A percentile compares a stretch with the other conserved stretches of the same genome.
Evolutionary conservation across 2,329 filamentous ascomycete genomes (phyloP).

Genomic region (Tricladium varicosporioides): DNA sequence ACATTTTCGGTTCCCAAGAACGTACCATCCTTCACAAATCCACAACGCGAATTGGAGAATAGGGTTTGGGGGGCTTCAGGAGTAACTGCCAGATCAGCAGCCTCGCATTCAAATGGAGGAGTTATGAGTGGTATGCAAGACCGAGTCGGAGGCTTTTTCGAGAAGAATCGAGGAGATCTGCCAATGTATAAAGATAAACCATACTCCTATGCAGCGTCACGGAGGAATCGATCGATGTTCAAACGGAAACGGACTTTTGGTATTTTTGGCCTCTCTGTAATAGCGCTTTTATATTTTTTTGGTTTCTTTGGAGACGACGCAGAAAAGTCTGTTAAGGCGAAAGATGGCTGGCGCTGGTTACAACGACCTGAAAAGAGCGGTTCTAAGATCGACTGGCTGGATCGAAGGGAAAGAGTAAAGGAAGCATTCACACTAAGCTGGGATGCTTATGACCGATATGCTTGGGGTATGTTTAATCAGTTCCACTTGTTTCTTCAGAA

Average conservation of each 20-base stretch:
- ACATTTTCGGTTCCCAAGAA: slow-evolving; percentile 65
- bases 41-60: slow-evolving; percentile 65
- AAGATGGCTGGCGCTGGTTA: slow-evolving; percentile 57
- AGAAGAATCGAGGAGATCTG: slow-evolving; percentile 51
- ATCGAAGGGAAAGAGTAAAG: slow-evolving; percentile 75
- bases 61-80: slow-evolving; percentile 59
- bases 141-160: slow-evolving; percentile 50
- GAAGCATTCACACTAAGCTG: slow-evolving; percentile 91
- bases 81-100: slow-evolving; percentile 39
- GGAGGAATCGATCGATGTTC: slow-evolving; percentile 58
- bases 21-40: slow-evolving; percentile 65
- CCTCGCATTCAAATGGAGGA: slow-evolving; percentile 30
- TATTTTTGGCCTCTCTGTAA: slow-evolving; percentile 49
- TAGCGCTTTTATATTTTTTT: slow-evolving; percentile 67
- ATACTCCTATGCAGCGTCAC: slow-evolving; percentile 64
- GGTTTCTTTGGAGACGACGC: slow-evolving; percentile 51
- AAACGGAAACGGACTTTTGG: slow-evolving; percentile 61
- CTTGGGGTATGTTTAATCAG: slow-evolving; percentile 66
- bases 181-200: slow-evolving; percentile 99
- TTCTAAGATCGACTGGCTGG: slow-evolving; percentile 66
- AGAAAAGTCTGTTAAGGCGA: slow-evolving; percentile 33
- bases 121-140: slow-evolving; percentile 55
- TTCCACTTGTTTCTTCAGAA: background rate
- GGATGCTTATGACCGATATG: slow-evolving; percentile 88
- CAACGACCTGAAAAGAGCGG: slow-evolving; percentile 45